Conservation (phyloP, 495 filamentous ascomycete genomes). For the Aspergillus campestris region DNA sequence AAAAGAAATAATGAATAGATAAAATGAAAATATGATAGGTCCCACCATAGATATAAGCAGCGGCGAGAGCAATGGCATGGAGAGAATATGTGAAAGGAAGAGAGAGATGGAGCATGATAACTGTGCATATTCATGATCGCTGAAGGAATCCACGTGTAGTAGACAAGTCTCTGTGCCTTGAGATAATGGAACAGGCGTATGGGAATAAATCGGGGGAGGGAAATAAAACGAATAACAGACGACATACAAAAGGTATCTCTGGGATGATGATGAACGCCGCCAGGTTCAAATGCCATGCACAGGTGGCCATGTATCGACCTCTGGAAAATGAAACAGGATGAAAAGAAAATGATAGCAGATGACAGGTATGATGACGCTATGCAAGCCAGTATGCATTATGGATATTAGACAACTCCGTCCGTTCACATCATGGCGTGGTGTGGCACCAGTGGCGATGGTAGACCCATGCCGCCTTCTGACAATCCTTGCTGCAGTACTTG, state of each 20-base stretch:
- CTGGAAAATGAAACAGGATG: conserved; percentile 14
- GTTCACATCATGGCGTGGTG: conserved; percentile 52
- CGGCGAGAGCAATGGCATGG: no score
- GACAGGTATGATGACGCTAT: conserved; percentile 33
- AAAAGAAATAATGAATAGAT: conserved; percentile 12
- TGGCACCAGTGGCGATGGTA: conserved; percentile 95
- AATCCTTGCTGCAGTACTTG: conserved; percentile 99
- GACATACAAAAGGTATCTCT: conserved; percentile 40
- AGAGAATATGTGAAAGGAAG: conserved; percentile 8
- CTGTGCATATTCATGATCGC: conserved; percentile 24
- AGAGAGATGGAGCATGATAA: neutral
- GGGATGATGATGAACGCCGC: conserved; percentile 35
- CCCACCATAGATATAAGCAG: no score
- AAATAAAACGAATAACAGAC: conserved; percentile 14
- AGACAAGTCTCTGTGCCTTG: conserved; percentile 11
- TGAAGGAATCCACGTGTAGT: conserved; percentile 21
- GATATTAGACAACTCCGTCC: conserved; percentile 27
- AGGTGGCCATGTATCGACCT: conserved; percentile 23
- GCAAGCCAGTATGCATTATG: conserved; percentile 38
- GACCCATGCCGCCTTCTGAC: conserved; percentile 97
- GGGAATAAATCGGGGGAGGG: conserved; percentile 8
- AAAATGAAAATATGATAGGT: neutral
- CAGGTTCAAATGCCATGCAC: conserved; percentile 39
- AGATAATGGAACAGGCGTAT: conserved; percentile 9
- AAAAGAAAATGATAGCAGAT: conserved; percentile 14